Conservation (phyloP, 2,329 filamentous ascomycete species). For the Penicillium sp. region DNA sequence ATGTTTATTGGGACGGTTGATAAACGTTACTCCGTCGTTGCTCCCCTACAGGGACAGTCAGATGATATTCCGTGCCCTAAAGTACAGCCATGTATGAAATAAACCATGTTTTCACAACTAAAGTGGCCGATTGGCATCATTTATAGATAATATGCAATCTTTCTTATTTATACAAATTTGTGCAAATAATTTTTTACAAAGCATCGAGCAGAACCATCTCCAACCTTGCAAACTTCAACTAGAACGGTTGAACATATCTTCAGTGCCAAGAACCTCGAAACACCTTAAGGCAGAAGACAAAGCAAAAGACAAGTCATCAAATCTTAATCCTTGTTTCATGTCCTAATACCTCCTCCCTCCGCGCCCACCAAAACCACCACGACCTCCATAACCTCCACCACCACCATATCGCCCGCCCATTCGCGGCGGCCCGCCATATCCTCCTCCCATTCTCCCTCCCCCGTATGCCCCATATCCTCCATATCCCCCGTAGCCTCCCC, state of each 20-base stretch:
- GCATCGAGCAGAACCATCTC: no score
- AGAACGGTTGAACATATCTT: no score
- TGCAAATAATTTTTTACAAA: no score
- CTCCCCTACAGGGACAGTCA: background rate
- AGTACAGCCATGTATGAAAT: no score
- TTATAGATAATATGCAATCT: no score
- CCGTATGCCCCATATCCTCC: slow-evolving; percentile 2
- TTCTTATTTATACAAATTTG: no score
- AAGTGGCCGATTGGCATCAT: no score
- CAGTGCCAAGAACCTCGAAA: no score
- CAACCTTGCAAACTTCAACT: no score
- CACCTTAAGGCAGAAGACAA: background rate
- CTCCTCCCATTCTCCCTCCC: background rate
- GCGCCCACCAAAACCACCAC: background rate
- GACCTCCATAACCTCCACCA: background rate
- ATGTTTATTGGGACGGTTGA: no score
- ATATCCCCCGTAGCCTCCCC: background rate
- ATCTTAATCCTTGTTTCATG: background rate
- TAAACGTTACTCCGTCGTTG: no score
- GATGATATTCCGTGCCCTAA: background rate
- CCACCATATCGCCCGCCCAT: background rate
- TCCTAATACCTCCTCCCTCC: background rate
- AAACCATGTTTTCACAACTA: no score
- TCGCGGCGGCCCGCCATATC: background rate
- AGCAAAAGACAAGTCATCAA: background rate